Percentiles rank a stretch among this genome's conserved stretches.
phyloP scores from a whole-genome alignment of 257 asterid species.

The Penstemon newberryi region DNA sequence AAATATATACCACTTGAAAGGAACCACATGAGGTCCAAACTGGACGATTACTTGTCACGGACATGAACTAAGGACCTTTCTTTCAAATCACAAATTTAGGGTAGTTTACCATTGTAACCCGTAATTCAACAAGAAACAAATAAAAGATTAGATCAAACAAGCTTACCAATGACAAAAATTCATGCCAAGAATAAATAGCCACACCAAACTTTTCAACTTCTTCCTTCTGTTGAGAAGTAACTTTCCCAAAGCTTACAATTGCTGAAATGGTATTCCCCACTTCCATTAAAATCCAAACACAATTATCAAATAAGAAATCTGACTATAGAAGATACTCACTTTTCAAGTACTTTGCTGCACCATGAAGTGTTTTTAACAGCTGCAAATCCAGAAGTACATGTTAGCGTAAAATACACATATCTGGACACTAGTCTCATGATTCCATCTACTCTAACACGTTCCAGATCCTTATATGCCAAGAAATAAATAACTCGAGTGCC shows the following conservation, averaged over 20 bases:
- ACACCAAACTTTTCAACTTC: slow-evolving; percentile 61
- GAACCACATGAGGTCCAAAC: slow-evolving; percentile 17
- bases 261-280: slow-evolving; percentile 46
- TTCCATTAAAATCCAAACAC: slow-evolving; percentile 22
- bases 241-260: slow-evolving; percentile 82
- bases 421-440: slow-evolving; percentile 19
- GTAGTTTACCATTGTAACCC: slow-evolving; percentile 1
- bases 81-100: background rate
- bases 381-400: slow-evolving; percentile 43
- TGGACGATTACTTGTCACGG: slow-evolving; percentile 16
- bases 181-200: slow-evolving; percentile 75
- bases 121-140: slow-evolving; percentile 23
- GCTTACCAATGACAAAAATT: slow-evolving; percentile 73
- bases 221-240: slow-evolving; percentile 67
- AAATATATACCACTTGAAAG: slow-evolving; percentile 9
- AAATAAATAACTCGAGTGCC: slow-evolving; percentile 18
- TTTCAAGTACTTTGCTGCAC: slow-evolving; percentile 60
- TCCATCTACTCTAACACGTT: slow-evolving; percentile 16
- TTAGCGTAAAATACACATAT: slow-evolving; percentile 30
- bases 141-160: slow-evolving; percentile 20
- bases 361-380: slow-evolving; percentile 82
- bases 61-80: background rate
- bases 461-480: slow-evolving; percentile 17
- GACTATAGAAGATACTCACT: slow-evolving; percentile 52
- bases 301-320: slow-evolving; percentile 25